Conservation (phyloP, 2,329 filamentous ascomycete species). For the Phialocephala subalpina region DNA sequence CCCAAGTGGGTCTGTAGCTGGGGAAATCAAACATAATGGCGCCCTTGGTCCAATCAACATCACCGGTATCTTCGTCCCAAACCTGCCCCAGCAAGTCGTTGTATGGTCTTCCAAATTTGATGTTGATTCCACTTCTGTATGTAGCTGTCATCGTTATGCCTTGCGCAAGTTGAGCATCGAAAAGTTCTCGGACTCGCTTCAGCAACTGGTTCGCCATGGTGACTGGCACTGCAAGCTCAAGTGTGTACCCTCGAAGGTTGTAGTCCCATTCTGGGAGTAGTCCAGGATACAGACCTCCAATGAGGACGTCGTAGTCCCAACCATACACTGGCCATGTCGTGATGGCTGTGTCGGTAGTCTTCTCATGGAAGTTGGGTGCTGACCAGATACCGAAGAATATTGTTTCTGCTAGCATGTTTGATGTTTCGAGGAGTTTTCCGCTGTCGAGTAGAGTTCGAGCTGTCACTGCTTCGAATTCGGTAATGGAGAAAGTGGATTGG, state of each 20-base stretch:
- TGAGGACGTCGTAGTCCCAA: constrained; percentile 33
- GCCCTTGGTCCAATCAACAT: constrained; percentile 28
- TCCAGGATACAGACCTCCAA: constrained; percentile 31
- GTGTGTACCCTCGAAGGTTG: constrained; percentile 26
- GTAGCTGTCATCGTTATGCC: constrained; percentile 32
- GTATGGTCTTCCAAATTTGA: constrained; percentile 33
- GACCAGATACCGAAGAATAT: constrained; percentile 32
- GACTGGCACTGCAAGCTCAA: constrained; percentile 32
- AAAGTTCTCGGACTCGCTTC: constrained; percentile 26
- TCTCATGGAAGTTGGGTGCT: constrained; percentile 32
- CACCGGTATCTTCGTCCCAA: constrained; percentile 21
- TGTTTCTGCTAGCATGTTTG: constrained; percentile 31
- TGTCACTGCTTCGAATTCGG: constrained; percentile 25
- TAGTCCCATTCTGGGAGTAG: constrained; percentile 31
- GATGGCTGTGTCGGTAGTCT: constrained; percentile 21
- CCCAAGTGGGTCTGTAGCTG: constrained; percentile 25
- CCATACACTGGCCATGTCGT: constrained; percentile 32
- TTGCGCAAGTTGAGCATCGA: constrained; percentile 23
- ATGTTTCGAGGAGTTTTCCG: constrained; percentile 29
- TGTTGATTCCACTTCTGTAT: constrained; percentile 33
- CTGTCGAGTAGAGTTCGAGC: constrained; percentile 28
- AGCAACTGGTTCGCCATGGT: constrained; percentile 29
- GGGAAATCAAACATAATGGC: constrained; percentile 36
- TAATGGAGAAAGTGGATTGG: constrained; percentile 33
- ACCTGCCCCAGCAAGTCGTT: constrained; percentile 31